Evolutionary conservation across 108 stramenopile species (phyloP).

Genomic region (Pinguiococcus pyrenoidosus): DNA sequence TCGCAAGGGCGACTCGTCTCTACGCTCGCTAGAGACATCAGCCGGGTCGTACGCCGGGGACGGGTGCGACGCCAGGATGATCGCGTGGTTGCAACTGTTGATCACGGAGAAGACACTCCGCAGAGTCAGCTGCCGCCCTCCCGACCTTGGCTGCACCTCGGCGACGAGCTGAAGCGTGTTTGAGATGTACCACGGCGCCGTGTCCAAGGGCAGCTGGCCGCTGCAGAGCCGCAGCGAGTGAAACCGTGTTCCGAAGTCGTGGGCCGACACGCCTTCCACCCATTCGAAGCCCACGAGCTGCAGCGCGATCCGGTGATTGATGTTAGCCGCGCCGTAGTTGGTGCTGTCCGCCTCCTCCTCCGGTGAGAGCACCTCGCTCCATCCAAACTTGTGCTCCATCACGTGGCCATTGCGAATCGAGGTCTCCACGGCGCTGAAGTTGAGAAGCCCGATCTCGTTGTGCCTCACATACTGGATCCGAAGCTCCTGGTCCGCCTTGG

Average conservation of each 20-base stretch:
- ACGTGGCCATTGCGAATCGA: too few species aligned
- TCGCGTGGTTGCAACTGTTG: constrained; percentile 65
- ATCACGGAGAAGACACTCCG: constrained; percentile 57
- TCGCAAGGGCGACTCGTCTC: constrained; percentile 14
- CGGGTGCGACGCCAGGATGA: constrained; percentile 56
- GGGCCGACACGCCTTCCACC: constrained; percentile 58
- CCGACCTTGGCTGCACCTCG: too few species aligned
- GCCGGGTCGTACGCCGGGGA: constrained; percentile 40
- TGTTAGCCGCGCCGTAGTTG: too few species aligned
- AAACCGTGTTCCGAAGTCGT: constrained; percentile 65
- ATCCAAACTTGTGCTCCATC: too few species aligned
- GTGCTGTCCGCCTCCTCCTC: too few species aligned
- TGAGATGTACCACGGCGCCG: too few species aligned
- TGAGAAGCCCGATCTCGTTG: constrained; percentile 44
- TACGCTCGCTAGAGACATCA: too few species aligned
- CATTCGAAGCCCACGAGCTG: constrained; percentile 79
- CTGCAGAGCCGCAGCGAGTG: constrained; percentile 44
- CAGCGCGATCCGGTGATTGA: constrained; percentile 63
- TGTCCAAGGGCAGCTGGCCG: too few species aligned
- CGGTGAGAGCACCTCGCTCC: too few species aligned
- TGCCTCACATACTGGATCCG: constrained; percentile 75
- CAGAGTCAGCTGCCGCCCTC: constrained; percentile 63
- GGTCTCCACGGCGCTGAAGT: too few species aligned
- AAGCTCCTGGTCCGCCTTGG: constrained; percentile 25
- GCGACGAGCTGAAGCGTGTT: constrained; percentile 61